Evolutionary conservation across 108 stramenopile species (phyloP), one percentile per base, ranked within the genome.

Genomic region (Craspedostauros australis): DNA sequence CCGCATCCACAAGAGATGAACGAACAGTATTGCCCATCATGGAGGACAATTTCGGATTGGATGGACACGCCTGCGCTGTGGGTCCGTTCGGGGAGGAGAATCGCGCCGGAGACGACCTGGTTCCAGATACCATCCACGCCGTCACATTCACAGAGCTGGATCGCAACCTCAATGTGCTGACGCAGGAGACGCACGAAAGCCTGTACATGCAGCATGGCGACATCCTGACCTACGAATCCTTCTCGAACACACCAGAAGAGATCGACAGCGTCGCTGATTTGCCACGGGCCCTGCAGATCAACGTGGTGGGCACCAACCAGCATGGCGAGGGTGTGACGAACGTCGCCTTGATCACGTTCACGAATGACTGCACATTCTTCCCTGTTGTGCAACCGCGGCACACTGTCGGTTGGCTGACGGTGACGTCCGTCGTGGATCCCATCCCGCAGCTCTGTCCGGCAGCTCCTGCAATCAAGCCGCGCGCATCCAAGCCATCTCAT

Each of bases 251-350:
- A 22, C 70, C 70, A 5, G 71, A 61, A 11, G 44, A 53, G 24
- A 65, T 65, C 19, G 51, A 48, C 14, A 36, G 61, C 16, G 46
- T 58, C 5, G 27, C 50, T 2, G 36, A 59, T 20, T 24, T 73
- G 18, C 72, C 72, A 37, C 51, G 66, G 46, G 61, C 56, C 0
- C 62, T 73, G 33, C 72, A 73, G 46, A 51, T 73, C 41, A 73
- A 51, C 28, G 62, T 66, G 18, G 39, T 62, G 26, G 72, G 72
- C 12, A 20, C 43, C 37, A 73, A 73, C 57, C 19, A 30, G 24
- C 24, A 31, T 3, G 72, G 54, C 29, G 48, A 62, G 19, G 37
- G 55, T 16, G 59, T 72, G 21, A 53, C 55, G 25, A 64, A 64
- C 45, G 54, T 57, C 1, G 49, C 38, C 19, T 18, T 72, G 16